Conservation (phyloP, 2,329 filamentous ascomycete species). For the Fusarium bactridioides region DNA sequence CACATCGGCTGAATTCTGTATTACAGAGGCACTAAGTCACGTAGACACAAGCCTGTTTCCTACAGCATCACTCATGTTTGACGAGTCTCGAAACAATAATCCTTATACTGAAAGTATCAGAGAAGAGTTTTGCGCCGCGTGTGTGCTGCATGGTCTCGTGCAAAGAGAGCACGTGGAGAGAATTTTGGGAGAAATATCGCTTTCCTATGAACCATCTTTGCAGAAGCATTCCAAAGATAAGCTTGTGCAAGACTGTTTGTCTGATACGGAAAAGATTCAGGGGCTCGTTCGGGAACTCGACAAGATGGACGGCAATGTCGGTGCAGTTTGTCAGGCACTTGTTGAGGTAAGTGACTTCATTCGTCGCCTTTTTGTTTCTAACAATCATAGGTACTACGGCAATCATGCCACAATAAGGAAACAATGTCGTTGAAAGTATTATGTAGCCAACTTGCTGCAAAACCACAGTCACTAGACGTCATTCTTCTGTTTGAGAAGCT, state of each 20-base stretch:
- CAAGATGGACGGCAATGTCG: slow-evolving; percentile 89
- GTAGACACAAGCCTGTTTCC: slow-evolving; percentile 81
- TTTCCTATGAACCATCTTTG: slow-evolving; percentile 77
- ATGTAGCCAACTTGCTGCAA: slow-evolving; percentile 76
- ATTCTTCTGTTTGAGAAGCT: slow-evolving; percentile 79
- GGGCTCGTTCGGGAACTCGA: slow-evolving; percentile 83
- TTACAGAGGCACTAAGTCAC: slow-evolving; percentile 76
- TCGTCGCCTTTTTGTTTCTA: neutral
- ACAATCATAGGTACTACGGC: slow-evolving; percentile 66
- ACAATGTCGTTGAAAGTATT: slow-evolving; percentile 81
- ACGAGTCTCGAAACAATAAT: slow-evolving; percentile 64
- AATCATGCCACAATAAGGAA: slow-evolving; percentile 75
- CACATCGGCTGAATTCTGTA: slow-evolving; percentile 76
- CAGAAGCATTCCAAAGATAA: slow-evolving; percentile 80
- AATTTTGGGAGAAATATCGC: slow-evolving; percentile 83
- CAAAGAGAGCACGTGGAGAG: slow-evolving; percentile 78
- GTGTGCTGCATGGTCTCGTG: slow-evolving; percentile 86
- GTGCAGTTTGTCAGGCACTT: slow-evolving; percentile 81
- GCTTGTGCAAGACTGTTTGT: slow-evolving; percentile 78
- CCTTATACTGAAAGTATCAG: slow-evolving; percentile 66
- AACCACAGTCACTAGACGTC: slow-evolving; percentile 76
- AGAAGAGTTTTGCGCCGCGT: slow-evolving; percentile 86
- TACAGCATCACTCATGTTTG: slow-evolving; percentile 66
- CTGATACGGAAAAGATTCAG: slow-evolving; percentile 78
- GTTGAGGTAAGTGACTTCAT: slow-evolving; percentile 63